Base-by-base conservation (phyloP, 192 early-diverging fungal species). In the Phycomyces blakesleeanus region DNA sequence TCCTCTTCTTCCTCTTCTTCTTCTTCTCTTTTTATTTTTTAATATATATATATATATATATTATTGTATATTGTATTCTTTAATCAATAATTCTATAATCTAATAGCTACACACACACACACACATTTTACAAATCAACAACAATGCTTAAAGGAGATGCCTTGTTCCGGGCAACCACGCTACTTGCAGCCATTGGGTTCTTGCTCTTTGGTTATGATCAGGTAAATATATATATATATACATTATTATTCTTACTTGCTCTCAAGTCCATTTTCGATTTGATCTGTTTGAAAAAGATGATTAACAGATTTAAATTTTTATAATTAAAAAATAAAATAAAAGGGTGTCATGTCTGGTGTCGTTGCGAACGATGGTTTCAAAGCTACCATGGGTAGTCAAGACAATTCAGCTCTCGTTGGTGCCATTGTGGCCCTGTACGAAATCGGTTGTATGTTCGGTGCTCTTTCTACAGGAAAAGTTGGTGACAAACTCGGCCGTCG, bases 151-250 rank as follows among this genome's bases (percentile, higher is more conserved):
- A 73, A 55, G 71, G 71, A 52, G 38, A 55, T 15, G 81, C 85
- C 72, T 85, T 87, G 64, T 85, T 80, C 53, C 83, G 78, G 16
- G 81, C 73, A 38, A 83, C 84, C 26, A 84, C 80, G 7, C 61
- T 69, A 52, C 61, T 73, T 21, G 71, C 71, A 18, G 71, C 61
- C 42, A 55, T 62, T 34, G 64, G 65, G 49, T 73, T 73, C 51
- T 60, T 73, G 55, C 53, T 73, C 27, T 73, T 73, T 60, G 71
- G 71, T 60, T 73, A 73, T 57, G 71, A 73, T 53, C 71, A 73
- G 42, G 71, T 72, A 47, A 47, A 18, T n/a, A n/a, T n/a, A n/a
- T n/a, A n/a, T n/a, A n/a, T n/a, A n/a, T n/a, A n/a, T n/a, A n/a
- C n/a, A n/a, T n/a, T n/a, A n/a, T n/a, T n/a, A n/a, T n/a, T n/a